Percentiles rank a stretch among this genome's conserved stretches.
These are phyloP conservation scores for Fusarium scirpi DNA, from an alignment of 2,329 filamentous ascomycete species.

Conservation along the genomic window DNA sequence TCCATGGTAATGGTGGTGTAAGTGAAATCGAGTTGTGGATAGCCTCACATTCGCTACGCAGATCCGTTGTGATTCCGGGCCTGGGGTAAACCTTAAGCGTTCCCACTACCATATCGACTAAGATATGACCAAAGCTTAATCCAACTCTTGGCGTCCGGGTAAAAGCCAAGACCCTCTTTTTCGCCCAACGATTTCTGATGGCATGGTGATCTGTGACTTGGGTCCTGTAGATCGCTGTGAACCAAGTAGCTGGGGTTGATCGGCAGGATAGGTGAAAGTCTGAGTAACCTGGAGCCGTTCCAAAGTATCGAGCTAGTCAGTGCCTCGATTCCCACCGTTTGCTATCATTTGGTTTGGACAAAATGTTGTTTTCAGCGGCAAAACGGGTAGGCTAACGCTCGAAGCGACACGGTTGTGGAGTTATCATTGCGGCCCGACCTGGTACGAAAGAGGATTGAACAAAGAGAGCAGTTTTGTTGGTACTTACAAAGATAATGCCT, in stretches of 20 bases:
- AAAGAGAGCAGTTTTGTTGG: no score
- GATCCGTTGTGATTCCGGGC: conserved; percentile 11
- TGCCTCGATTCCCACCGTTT: conserved; percentile 19
- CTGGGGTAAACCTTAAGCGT: conserved; percentile 5
- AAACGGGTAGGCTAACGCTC: conserved; percentile 17
- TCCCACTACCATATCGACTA: not conserved
- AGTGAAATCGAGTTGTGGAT: not conserved
- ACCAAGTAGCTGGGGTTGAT: conserved; percentile 1
- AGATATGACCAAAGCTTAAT: not conserved
- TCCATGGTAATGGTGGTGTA: not conserved
- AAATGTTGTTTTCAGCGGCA: conserved; percentile 11
- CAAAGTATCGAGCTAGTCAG: not conserved
- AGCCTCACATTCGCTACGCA: not conserved
- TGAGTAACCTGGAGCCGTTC: not conserved
- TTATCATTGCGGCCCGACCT: conserved; percentile 8
- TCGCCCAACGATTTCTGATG: not conserved
- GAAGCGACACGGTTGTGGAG: conserved; percentile 8
- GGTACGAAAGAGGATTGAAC: not conserved
- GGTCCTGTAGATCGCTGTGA: not conserved
- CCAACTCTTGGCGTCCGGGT: not conserved
- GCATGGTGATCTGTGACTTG: conserved; percentile 11
- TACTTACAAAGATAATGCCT: not conserved
- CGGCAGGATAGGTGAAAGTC: conserved; percentile 8
- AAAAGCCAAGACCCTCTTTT: not conserved
- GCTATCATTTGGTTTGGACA: not conserved